Base-by-base conservation (phyloP, 139 green algal species). In the Coelastrella sp. region DNA sequence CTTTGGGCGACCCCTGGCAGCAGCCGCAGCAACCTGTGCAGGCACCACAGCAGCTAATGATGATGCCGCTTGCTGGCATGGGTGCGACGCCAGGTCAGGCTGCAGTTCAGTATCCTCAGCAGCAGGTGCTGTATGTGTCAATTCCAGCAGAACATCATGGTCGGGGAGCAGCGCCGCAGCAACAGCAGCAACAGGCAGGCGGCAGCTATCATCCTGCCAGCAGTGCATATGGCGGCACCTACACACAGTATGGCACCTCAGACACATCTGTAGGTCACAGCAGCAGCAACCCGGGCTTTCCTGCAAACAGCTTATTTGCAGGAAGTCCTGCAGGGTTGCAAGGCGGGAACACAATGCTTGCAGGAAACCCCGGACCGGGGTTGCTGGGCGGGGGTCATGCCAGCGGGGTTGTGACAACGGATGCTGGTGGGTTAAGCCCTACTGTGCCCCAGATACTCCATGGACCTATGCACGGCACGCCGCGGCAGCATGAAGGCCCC, bases 161-260 rank as follows among this genome's bases (percentile, higher is more conserved):
- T 19, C 23, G 71, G 71, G 71, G 71, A 84, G 77, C 77, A 83
- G 32, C 77, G 65, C 77, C 64, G 13, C 77, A 83, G 77, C 77
- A 83, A 54, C 47, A 83, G 54, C 57, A 84, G 57, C 79, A 84
- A 13, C 79, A 73, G 16, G 32, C n/a, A 32, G 23, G 23, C 14
- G 77, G 14, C 22, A 47, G 77, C 23, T 83, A 23, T 19, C 4
- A 17, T 14, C 13, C 11, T 7, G 64, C 64, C 64, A 71, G 11
- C 11, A 14, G 64, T 14, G 64, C 64, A 11, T 71, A 20, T 71
- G 64, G 64, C 16, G 64, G 68, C 68, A 76, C 14, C 22, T 76
- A 76, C 17, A 23, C 22, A 17, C 68, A 76, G 68, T 76, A 76
- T 59, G 75, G 23, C 14, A 17, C 23, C 8, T 14, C 75, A n/a